A percentile compares a stretch with the other conserved stretches of the same genome.
These are phyloP conservation scores for Daucus carota DNA, from an alignment of 129 eudicot genomes.

Conservation along the genomic window DH1_v3.0 NC_030385.2:17764001-17764500, in stretches of 20 bases:
- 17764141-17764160: constrained; percentile 34
- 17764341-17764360: too few relatives aligned
- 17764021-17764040: neutral
- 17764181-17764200: neutral
- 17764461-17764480: too few relatives aligned
- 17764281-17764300: neutral
- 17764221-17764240: too few relatives aligned
- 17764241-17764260: neutral
- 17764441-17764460: too few relatives aligned
- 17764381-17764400: too few relatives aligned
- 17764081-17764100: constrained; percentile 27
- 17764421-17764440: too few relatives aligned
- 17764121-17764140: constrained; percentile 41
- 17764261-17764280: neutral
- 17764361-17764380: too few relatives aligned
- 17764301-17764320: too few relatives aligned
- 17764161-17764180: constrained; percentile 21
- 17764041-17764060: neutral
- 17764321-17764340: too few relatives aligned
- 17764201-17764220: neutral
- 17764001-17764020: neutral
- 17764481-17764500: too few relatives aligned
- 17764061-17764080: neutral
- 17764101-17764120: constrained; percentile 41
- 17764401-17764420: too few relatives aligned